Evolutionary conservation across 108 stramenopile species (phyloP), one percentile per base, ranked within the genome.

Genomic region (Skeletonema potamos): DNA sequence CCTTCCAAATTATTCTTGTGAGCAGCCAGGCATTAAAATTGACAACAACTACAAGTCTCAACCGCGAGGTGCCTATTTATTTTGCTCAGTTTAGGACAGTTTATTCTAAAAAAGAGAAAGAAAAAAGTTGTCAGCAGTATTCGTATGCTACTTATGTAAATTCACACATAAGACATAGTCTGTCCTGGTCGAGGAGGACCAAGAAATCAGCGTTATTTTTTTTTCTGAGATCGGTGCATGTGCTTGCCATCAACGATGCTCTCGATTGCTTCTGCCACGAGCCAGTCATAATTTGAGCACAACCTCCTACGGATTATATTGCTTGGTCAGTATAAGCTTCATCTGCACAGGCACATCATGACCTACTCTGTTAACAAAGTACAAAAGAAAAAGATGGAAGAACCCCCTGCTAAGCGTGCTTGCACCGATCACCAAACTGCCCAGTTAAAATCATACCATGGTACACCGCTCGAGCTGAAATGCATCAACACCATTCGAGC

Each of bases 401-500:
- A 76, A 68, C 75, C 75, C n/a, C 75, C 75, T 15, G 56, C 67
- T 30, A 76, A 76, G 63, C 67, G 68, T 22, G 22, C 68, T 43
- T 68, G 68, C 63, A 65, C 69, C 18, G 76, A 70, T 68, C 48
- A 62, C 57, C 76, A 77, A 51, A 29, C 68, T 12, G 39, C 68
- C 44, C 76, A 77, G 48, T 68, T 77, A 15, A 64, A 73, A 26
- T 29, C 79, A 39, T 84, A 85, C 81, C 82, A 86, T 54, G 82
- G 86, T 18, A 36, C 73, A 37, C 82, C 70, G n/a, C 73, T 90
- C 64, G 90, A 95, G 72, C 73, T 85, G 28, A 85, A 89, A 76
- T 97, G 94, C 79, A 71, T 98, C 86, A 96, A 99, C 85, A 95
- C 95, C 55, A 93, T 99, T 76, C 97, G 97, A 57, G 87, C 91